A percentile compares a stretch with the other conserved stretches of the same genome.
phyloP scores from a whole-genome alignment of 441 rosid species.

The Kokia cookei region DNA sequence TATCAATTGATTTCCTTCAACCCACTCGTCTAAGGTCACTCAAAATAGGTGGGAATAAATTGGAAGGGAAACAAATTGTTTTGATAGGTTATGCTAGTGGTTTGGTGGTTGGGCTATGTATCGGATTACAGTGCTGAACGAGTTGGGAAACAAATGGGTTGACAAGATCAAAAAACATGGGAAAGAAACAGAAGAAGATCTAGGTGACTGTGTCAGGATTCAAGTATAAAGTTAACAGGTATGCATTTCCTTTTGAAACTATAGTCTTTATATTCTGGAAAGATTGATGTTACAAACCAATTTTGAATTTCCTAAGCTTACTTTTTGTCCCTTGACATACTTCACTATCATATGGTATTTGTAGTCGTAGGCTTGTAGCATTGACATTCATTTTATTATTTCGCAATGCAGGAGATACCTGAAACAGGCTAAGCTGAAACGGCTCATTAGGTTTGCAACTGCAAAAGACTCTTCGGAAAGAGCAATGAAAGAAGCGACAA shows the following conservation, averaged over 20 bases:
- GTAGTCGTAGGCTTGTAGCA: too few species aligned
- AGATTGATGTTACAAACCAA: too few species aligned
- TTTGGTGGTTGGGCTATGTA: neutral
- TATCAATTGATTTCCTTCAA: neutral
- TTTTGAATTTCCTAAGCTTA: too few species aligned
- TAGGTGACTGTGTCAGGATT: neutral
- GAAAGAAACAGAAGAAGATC: neutral
- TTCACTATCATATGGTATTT: too few species aligned
- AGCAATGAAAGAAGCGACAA: neutral
- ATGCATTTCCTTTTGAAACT: neutral
- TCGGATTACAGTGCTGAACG: neutral
- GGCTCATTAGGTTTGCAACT: neutral
- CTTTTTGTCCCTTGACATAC: too few species aligned
- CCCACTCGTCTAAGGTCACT: too few species aligned
- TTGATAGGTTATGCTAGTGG: neutral
- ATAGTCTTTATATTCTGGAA: too few species aligned
- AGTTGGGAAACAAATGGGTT: neutral
- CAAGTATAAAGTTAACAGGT: neutral
- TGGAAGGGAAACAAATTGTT: neutral
- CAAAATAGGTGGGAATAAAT: too few species aligned
- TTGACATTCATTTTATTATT: too few species aligned
- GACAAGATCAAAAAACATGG: neutral
- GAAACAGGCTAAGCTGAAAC: too few species aligned
- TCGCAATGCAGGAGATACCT: too few species aligned
- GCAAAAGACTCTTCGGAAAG: neutral